Base-by-base conservation (phyloP, 352 stramenopile genomes). In the Globisporangium cederbergense region DNA sequence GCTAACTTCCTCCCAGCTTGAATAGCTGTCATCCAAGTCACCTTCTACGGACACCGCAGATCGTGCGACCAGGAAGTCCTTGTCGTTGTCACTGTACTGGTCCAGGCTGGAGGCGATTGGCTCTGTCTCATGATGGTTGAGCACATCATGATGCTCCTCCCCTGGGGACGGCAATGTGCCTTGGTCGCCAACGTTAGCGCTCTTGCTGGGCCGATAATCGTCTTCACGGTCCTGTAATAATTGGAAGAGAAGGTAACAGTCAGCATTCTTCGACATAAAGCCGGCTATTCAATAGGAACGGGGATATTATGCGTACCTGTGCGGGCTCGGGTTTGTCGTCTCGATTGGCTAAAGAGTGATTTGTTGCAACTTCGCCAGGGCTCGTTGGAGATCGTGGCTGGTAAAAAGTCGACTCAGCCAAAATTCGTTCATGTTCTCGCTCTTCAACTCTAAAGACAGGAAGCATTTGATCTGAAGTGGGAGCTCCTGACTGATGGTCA, bases 171-270 rank as follows among this genome's bases (percentile, higher is more conserved):
- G n/a, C 0, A 62, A 62, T 28, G 22, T 8, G 16, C 16, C 51
- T 16, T 4, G 9, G 16, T 9, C 28, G 43, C 30, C 51, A 4
- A 2, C 1, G 42, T n/a, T 9, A 30, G 32, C 9, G 2, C 13
- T 10, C 13, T 58, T 4, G 4, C 14, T 20, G 42, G 54, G 42
- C 9, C 43, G 57, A 43, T 45, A 43, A n/a, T 54, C 43, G 38
- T 72, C 50, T 13, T 70, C 53, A 10, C 28, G 43, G 34, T 70
- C 51, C 68, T 75, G 25, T 7, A 64, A 32, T 20, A 59, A 47
- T 16, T 38, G 2, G 16, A n/a, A 40, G 50, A 22, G 16, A 32
- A 56, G 13, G 14, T 22, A n/a, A 56, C 30, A 45, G 38, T 45
- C 13, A 45, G 38, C 1, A 18, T 18, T 40, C 10, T 22, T 30